Evolutionary conservation across 1,284 basidiomycete genomes (phyloP), one percentile per base, ranked within the genome.

Genomic region (Kwoniella shivajii): DNA sequence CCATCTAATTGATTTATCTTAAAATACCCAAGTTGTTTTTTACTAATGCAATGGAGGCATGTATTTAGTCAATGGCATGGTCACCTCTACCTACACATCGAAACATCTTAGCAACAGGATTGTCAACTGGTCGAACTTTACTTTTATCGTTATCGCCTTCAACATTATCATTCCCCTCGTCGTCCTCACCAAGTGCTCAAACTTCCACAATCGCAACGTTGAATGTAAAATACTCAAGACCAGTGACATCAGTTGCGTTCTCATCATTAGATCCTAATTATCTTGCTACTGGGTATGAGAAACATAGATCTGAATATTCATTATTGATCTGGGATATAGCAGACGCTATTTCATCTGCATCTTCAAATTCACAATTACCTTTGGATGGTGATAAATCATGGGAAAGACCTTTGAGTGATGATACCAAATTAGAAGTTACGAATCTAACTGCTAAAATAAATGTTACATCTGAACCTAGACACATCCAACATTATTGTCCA

Each of bases 311-410:
- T n/a, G 76, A 78, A 46, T 67, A 69, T 52, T 74, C 72, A 0
- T 56, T 78, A 3, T 61, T 74, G 18, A 71, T 78, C 10, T 78
- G 77, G 77, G 77, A 78, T 56, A 56, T 78, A 3, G 60, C 67
- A 26, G 71, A 72, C 29, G 66, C 66, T 29, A 42, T 75, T 16
- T 39, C 60, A 20, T 46, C 60, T 7, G 66, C 66, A 26, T 39
- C 74, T 16, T 39, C 60, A 20, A 46, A 58, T 7, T 60, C 61
- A 6, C 37, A 52, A 0, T 31, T 72, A 6, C 60, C 66, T 2
- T 33, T 57, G 3, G 64, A 68, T 41, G 57, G 52, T 4, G 46
- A 52, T 14, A 50, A 48, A 13, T n/a, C 44, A 9, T 67, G 63
- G 63, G 56, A 52, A 11, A 49, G 73, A 48, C 71, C 69, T 4